Percentiles rank a stretch among this genome's conserved stretches.
phyloP scores from a whole-genome alignment of 805 yeast genomes.

The Candida ponderosae region DNA sequence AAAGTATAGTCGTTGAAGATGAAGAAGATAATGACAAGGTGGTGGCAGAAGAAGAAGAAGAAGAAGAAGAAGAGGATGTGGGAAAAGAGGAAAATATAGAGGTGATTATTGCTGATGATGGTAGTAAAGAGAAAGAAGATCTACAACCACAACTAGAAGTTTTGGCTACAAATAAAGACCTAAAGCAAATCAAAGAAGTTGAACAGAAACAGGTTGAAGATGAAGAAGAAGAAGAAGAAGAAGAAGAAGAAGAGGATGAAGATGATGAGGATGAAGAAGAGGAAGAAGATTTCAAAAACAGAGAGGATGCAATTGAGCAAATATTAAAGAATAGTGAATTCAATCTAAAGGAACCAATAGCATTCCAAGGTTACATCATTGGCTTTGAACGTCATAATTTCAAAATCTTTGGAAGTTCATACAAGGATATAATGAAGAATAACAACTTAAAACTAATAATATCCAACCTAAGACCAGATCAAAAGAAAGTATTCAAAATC shows the following conservation, averaged over 20 bases:
- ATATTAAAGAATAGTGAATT: not conserved
- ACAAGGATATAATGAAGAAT: slow-evolving; percentile 1
- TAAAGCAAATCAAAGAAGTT: not conserved
- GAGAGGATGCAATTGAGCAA: not conserved
- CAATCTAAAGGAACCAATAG: not conserved
- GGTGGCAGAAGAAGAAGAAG: not conserved
- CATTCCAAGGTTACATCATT: slow-evolving; percentile 7
- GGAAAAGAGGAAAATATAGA: not conserved
- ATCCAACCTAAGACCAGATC: slow-evolving; percentile 6
- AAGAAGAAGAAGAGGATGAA: slow-evolving; percentile 1
- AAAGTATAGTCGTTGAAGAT: no score
- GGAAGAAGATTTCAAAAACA: not conserved
- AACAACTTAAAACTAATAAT: slow-evolving; percentile 10
- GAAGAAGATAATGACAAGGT: no score
- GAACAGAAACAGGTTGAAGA: not conserved
- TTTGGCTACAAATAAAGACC: no score
- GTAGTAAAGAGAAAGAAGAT: not conserved
- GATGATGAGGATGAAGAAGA: not conserved
- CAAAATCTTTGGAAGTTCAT: slow-evolving; percentile 9
- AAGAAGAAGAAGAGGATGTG: not conserved
- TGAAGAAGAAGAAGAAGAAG: not conserved
- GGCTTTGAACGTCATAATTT: slow-evolving; percentile 9
- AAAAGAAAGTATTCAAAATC: slow-evolving; percentile 1
- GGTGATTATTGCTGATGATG: not conserved
- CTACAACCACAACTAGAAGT: not conserved